Base-by-base conservation (phyloP, 2,329 filamentous ascomycete species). In the Microascus cirrosus region DNA sequence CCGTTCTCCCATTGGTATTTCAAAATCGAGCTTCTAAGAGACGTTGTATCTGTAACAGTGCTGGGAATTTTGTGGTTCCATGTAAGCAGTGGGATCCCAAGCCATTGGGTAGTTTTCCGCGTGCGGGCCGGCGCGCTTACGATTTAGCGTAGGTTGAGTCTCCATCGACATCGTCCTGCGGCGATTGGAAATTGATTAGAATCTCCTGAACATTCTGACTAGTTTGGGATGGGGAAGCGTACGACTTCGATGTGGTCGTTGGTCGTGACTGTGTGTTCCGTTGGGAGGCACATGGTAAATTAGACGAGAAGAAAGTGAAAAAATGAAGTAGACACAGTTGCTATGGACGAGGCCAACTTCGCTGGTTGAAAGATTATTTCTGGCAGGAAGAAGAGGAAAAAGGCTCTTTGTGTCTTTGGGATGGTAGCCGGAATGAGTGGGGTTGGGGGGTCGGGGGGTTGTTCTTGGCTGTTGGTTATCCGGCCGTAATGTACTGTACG, bases 1-100 rank as follows among this genome's bases (percentile, higher is more conserved):
- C 76, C 76, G 56, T 78, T 71, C 57, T 78, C 73, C 61, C 72
- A 76, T 34, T 70, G 66, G 61, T 75, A 77, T 34, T 74, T 61
- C 56, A 65, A 68, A 45, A 77, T 70, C 58, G 73, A 74, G 12
- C 73, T 75, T 11, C 70, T 69, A 51, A 77, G 62, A 8, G 71
- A 74, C 13, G 48, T 59, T 1, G 59, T 59, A 35, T 60, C 59
- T 2, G 59, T 54, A 2, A 60, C 50, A 53, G 52, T 1, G 15
- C 50, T 53, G 5, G 20, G n/a, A 2, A 8, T n/a, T 51, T 15
- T 6, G 4, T 8, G 12, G 12, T n/a, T 18, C 4, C 15, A 12
- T 39, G 36, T 39, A 8, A 39, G 18, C 11, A 4, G 28, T 32
- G 28, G 28, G 8, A 8, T 39, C 2, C 36, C 3, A 12, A 39